Evolutionary conservation across 2,329 filamentous ascomycete species (phyloP).

Genomic region (Trichophyton equinum): DNA sequence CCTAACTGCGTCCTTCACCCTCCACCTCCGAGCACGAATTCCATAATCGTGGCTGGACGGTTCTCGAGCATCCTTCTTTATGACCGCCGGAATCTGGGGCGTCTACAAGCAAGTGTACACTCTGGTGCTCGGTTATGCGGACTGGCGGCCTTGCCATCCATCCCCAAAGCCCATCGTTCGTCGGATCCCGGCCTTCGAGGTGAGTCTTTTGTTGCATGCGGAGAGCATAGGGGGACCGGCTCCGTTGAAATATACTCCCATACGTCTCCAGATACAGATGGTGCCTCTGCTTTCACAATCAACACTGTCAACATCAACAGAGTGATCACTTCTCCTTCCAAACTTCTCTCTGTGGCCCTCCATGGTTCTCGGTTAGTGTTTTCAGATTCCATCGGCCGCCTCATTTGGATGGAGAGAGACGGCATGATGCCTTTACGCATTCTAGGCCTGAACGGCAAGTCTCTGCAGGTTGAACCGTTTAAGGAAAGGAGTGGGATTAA

Average conservation of each 20-base stretch:
- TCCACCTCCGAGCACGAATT: constrained; percentile 51
- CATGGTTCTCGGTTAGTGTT: constrained; percentile 75
- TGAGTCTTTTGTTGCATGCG: constrained; percentile 64
- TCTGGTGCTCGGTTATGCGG: constrained; percentile 70
- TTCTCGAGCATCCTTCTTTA: constrained; percentile 85
- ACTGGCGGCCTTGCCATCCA: constrained; percentile 49
- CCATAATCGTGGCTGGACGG: constrained; percentile 78
- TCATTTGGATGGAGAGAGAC: constrained; percentile 88
- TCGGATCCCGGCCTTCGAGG: constrained; percentile 37
- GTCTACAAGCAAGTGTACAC: constrained; percentile 63
- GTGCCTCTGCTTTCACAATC: not conserved
- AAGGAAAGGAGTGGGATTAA: too few species aligned
- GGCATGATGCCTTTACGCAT: constrained; percentile 46
- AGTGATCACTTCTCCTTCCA: constrained; percentile 67
- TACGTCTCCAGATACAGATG: constrained; percentile 10
- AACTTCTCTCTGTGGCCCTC: constrained; percentile 65
- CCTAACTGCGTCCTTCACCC: constrained; percentile 74
- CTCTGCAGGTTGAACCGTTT: not conserved
- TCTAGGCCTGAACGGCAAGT: constrained; percentile 43
- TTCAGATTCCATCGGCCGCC: constrained; percentile 67
- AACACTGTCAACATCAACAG: constrained; percentile 54
- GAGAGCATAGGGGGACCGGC: constrained; percentile 84
- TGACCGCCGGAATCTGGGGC: constrained; percentile 73
- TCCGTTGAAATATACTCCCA: constrained; percentile 68
- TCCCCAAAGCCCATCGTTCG: constrained; percentile 42